A percentile compares a stretch with the other conserved stretches of the same genome.
Evolutionary conservation across 805 yeast species (phyloP).

Genomic region (Pichia deserticola): DNA sequence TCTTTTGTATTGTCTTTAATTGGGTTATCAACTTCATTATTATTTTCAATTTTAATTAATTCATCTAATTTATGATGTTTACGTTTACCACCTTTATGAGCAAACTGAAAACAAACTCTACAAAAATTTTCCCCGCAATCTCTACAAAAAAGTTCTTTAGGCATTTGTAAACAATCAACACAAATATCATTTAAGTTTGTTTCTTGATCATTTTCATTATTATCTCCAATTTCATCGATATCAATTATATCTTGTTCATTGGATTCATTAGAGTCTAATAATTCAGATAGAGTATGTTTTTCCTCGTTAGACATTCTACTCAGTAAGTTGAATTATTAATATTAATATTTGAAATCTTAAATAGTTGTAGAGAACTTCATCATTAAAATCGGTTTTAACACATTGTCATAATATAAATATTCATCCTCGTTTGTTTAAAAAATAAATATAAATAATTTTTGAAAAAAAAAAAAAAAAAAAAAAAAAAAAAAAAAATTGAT

Average conservation of each 20-base stretch:
- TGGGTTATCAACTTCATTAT: constrained; percentile 12
- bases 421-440: too few species aligned
- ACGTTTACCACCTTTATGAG: constrained; percentile 64
- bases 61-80: constrained; percentile 34
- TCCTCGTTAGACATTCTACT: background rate
- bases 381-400: too few species aligned
- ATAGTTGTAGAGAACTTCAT: too few species aligned
- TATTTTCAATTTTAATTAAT: constrained; percentile 14
- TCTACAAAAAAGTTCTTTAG: constrained; percentile 52
- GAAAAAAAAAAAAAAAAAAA: too few species aligned
- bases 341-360: too few species aligned
- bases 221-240: constrained; percentile 1
- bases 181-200: constrained; percentile 33
- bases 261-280: constrained; percentile 21
- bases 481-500: too few species aligned
- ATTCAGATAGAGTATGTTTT: constrained; percentile 18
- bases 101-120: constrained; percentile 57
- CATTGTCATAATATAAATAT: too few species aligned
- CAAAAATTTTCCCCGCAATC: constrained; percentile 65
- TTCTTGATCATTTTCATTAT: constrained; percentile 19
- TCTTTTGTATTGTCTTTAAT: constrained; percentile 8
- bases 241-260: constrained; percentile 10
- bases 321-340: too few species aligned
- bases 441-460: too few species aligned
- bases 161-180: constrained; percentile 69